Conservation (phyloP, 2,329 filamentous ascomycete species). For the Aspergillus caelatus region DNA sequence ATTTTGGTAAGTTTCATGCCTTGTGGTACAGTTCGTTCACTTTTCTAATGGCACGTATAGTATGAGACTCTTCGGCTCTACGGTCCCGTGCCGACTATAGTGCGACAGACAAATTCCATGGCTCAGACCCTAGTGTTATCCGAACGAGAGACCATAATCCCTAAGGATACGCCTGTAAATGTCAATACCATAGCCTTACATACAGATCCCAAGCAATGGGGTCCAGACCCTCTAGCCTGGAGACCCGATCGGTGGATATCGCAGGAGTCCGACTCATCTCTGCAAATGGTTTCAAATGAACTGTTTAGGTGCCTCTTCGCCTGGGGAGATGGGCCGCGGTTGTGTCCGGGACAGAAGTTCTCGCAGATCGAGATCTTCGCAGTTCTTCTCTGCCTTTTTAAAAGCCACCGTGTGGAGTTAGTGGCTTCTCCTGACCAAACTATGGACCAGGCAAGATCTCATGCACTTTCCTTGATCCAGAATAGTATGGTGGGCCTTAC, state of each 20-base stretch:
- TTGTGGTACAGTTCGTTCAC: not conserved
- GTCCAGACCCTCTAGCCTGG: constrained; percentile 1
- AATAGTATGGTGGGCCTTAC: constrained; percentile 7
- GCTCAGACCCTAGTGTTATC: not conserved
- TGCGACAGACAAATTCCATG: not conserved
- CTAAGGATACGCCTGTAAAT: not conserved
- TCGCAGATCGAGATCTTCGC: constrained; percentile 5
- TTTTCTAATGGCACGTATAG: not conserved
- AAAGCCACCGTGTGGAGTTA: not conserved
- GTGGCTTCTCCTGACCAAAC: not conserved
- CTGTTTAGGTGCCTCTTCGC: not conserved
- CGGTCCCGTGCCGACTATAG: not conserved
- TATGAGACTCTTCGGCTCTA: constrained; percentile 10
- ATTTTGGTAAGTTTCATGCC: not conserved
- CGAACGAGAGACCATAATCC: not conserved
- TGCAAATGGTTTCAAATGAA: not conserved
- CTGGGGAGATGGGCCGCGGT: constrained; percentile 3
- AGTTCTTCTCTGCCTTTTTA: constrained; percentile 1
- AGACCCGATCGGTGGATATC: constrained; percentile 5
- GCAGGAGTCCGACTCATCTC: no score
- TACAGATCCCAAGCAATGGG: not conserved
- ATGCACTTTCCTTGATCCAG: not conserved
- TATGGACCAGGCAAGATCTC: not conserved
- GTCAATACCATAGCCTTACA: constrained; percentile 5
- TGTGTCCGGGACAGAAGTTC: constrained; percentile 6